Base-by-base conservation (phyloP, 441 rosid genomes). In the Melastoma candidum region DNA sequence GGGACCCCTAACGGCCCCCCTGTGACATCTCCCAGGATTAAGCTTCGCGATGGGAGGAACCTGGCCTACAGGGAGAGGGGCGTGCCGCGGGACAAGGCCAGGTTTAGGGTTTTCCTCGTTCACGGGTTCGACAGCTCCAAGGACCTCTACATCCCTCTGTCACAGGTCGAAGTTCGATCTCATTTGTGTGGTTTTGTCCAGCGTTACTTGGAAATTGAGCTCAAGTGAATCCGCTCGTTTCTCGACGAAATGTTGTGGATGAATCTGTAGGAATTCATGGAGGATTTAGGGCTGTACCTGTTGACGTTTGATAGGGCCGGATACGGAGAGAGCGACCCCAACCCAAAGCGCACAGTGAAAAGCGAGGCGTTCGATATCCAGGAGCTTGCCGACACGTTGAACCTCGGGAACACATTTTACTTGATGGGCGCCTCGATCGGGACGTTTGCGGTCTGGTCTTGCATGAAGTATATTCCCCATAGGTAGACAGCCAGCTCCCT, bases 321-420 rank as follows among this genome's bases (percentile, higher is more conserved):
- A 26, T 64, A 64, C 22, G 68, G 68, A 22, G 68, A 64, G 41
- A 64, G 63, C 44, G 68, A 64, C 25, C 69, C 69, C 1, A 58
- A 58, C 43, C 69, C 69, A 9, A 39, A 58, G 11, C 43, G 64
- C 7, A 41, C 63, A 0, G 59, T 58, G 48, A 58, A 58, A 27
- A 58, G 58, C 25, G 69, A 65, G 27, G 69, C 64, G 22, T 58
- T 54, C 29, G 69, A 29, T 29, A 29, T 29, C 3, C 36, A 29
- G 36, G 3, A 3, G 36, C 36, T 29, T 6, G 36, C 36, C 3
- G 36, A 29, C 36, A 6, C 36, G 7, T 29, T 29, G 36, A 29
- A 29, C 5, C 36, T 29, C 36, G 36, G 36, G 36, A 29, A 3
- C 36, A 29, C 3, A 6, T 29, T 29, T 6, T 29, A 29, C 36